Base-by-base conservation (phyloP, 1,284 basidiomycete genomes). In the Cystobasidium pallidum region DNA sequence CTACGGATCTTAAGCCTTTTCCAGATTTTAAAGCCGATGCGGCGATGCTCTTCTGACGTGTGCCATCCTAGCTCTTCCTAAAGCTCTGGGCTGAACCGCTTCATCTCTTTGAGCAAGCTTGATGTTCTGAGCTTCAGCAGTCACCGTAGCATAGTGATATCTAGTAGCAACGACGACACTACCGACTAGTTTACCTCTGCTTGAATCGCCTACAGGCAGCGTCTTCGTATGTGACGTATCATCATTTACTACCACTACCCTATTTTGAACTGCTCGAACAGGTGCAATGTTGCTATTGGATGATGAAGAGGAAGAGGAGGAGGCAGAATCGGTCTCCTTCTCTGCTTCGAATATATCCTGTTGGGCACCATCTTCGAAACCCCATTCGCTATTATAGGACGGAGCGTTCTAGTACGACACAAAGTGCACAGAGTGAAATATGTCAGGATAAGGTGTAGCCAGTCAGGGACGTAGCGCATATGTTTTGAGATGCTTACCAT, bases 301-400 rank as follows among this genome's bases (percentile, higher is more conserved):
- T 7, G 67, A 61, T 28, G 66, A 32, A 13, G 36, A 49, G 15
- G 26, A 3, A 15, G 41, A 30, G n/a, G 57, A 45, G 19, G 43
- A 17, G n/a, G 43, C 19, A n/a, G 43, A 45, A 45, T 8, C 3
- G 3, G 43, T 8, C 15, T 15, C 43, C 11, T 6, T n/a, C 19
- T 45, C 39, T n/a, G 41, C 15, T 24, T 62, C 66, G 17, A 57
- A 88, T 75, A 88, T 87, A 78, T 88, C 87, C 77, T 87, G 82
- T 78, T 89, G 87, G 2, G 86, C 82, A 28, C 87, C 86, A 74
- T 87, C 83, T 21, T 77, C 76, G 81, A 87, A 88, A 77, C 85
- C 84, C 81, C 86, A 88, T 8, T 85, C 79, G 75, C 84, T 83
- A 73, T 81, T 84, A 79, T 88, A 89, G 72, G 84, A 83, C 0